phyloP scores from a whole-genome alignment of 2,329 filamentous ascomycete species.

The Scedosporium dehoogii region DNA sequence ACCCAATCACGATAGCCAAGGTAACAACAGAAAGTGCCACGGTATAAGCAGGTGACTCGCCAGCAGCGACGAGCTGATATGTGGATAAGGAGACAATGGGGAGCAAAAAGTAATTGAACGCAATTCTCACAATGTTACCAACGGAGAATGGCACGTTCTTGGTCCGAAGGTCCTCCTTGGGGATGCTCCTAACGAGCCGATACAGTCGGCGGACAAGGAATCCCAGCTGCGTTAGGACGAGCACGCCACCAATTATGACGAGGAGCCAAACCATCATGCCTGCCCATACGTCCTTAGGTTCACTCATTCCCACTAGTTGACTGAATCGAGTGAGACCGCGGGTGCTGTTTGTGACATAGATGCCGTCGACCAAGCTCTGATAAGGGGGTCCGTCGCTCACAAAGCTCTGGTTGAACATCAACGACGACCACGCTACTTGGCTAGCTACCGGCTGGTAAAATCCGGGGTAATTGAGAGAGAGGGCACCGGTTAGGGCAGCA shows the following conservation, averaged over 20 bases:
- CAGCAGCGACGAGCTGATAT: constrained; percentile 78
- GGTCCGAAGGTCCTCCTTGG: constrained; percentile 77
- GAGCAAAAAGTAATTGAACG: constrained; percentile 87
- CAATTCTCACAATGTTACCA: constrained; percentile 71
- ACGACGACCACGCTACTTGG: constrained; percentile 74
- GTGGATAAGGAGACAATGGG: constrained; percentile 80
- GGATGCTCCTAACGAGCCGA: constrained; percentile 58
- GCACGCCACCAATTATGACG: constrained; percentile 58
- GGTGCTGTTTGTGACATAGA: constrained; percentile 70
- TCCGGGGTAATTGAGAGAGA: constrained; percentile 83
- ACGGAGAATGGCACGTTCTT: constrained; percentile 87
- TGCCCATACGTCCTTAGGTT: constrained; percentile 76
- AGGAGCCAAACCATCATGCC: constrained; percentile 89
- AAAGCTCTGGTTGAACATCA: constrained; percentile 91
- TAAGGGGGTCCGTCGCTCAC: constrained; percentile 58
- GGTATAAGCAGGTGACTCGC: constrained; percentile 56
- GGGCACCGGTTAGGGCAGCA: constrained; percentile 72
- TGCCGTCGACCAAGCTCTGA: constrained; percentile 64
- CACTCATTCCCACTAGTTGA: constrained; percentile 72
- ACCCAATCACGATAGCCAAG: constrained; percentile 60
- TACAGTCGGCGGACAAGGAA: constrained; percentile 71
- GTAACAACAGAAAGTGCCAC: constrained; percentile 68
- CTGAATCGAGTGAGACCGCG: constrained; percentile 74
- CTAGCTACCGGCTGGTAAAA: constrained; percentile 90
- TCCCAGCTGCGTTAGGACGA: constrained; percentile 63